Conservation (phyloP, 2,329 filamentous ascomycete species). For the Fusarium algeriense region DNA sequence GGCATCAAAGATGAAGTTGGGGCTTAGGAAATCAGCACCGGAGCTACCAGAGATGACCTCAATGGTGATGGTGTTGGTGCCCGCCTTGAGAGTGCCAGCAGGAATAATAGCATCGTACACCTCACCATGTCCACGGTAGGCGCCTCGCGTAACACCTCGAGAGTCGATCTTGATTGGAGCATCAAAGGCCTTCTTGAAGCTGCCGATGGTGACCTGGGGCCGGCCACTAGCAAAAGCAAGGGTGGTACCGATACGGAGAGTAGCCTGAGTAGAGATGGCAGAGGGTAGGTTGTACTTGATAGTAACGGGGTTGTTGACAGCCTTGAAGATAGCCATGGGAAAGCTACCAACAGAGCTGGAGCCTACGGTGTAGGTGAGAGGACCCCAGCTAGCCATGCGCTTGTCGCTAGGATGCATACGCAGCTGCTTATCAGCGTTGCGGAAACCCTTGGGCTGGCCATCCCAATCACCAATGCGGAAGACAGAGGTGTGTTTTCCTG, state of each 20-base stretch:
- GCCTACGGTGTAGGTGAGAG: slow-evolving; percentile 72
- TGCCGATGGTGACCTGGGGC: slow-evolving; percentile 68
- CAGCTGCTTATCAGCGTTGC: slow-evolving; percentile 74
- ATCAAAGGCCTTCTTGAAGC: slow-evolving; percentile 59
- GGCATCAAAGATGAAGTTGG: slow-evolving; percentile 61
- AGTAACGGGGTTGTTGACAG: slow-evolving; percentile 68
- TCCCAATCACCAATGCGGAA: slow-evolving; percentile 76
- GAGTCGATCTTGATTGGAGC: slow-evolving; percentile 74
- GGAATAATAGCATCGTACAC: slow-evolving; percentile 73
- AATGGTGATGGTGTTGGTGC: slow-evolving; percentile 73
- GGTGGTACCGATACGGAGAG: slow-evolving; percentile 74
- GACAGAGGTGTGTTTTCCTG: slow-evolving; percentile 63
- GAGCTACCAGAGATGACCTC: slow-evolving; percentile 69
- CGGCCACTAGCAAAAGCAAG: slow-evolving; percentile 71
- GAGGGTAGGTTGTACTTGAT: slow-evolving; percentile 70
- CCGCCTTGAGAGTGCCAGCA: slow-evolving; percentile 68
- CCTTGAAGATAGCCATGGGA: slow-evolving; percentile 75
- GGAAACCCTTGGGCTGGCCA: slow-evolving; percentile 72
- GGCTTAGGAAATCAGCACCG: slow-evolving; percentile 66
- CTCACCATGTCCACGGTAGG: slow-evolving; percentile 73
- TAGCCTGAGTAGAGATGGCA: slow-evolving; percentile 63
- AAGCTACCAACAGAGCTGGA: slow-evolving; percentile 64
- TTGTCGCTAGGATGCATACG: slow-evolving; percentile 76
- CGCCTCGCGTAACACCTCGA: slow-evolving; percentile 73
- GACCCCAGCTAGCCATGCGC: slow-evolving; percentile 72